Conservation (phyloP, 495 filamentous ascomycete species). For the Daldinia loculata region DNA sequence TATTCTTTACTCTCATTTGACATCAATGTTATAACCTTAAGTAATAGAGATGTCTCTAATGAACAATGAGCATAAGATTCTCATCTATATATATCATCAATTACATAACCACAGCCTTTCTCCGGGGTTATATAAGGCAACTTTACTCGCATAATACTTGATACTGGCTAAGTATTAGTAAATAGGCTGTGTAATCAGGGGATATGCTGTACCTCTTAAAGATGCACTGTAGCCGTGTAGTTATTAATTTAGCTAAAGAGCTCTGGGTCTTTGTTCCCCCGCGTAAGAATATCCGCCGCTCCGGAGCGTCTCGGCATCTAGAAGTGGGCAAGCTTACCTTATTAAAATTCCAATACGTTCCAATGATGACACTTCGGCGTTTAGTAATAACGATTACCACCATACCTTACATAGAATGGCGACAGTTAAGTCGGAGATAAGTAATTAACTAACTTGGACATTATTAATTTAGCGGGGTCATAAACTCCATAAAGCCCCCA, state of each 20-base stretch:
- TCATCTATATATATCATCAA: no score
- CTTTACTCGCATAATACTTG: no score
- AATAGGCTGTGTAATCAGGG: no score
- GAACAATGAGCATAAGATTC: no score
- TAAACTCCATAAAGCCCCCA: conserved; percentile 4
- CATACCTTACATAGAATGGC: neutral
- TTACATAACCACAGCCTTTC: no score
- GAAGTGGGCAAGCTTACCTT: conserved; percentile 12
- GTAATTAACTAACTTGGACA: conserved; percentile 3
- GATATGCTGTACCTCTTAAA: no score
- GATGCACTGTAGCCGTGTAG: no score
- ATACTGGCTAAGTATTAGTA: no score
- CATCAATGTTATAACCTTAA: no score
- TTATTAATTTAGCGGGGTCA: conserved; percentile 11
- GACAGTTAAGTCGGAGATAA: neutral
- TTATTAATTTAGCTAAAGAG: neutral
- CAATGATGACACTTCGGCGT: conserved; percentile 31
- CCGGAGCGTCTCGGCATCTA: conserved; percentile 18
- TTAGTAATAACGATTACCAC: conserved; percentile 11
- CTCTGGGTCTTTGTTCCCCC: conserved; percentile 22
- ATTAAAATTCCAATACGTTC: conserved; percentile 20
- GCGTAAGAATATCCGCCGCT: conserved; percentile 20
- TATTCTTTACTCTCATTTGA: no score
- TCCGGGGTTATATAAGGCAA: no score
- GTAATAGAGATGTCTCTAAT: no score